Conservation (phyloP, 768 basidiomycete species). For the Boletus pseudo-olivaceus region DNA sequence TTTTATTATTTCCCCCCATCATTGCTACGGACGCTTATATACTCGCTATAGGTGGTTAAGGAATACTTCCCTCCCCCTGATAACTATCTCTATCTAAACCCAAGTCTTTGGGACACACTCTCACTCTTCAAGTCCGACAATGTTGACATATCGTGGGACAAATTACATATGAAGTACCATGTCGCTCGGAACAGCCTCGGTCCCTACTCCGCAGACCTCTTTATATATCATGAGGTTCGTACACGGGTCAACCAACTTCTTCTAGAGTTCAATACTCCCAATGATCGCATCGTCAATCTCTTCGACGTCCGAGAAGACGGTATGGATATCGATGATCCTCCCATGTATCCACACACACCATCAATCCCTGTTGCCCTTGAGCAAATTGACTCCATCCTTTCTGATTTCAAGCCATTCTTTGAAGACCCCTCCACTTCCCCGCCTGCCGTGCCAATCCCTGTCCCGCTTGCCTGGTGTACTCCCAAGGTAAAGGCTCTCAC, state of each 20-base stretch:
- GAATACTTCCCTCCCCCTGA: slow-evolving; percentile 52
- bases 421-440: slow-evolving; percentile 27
- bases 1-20: neutral
- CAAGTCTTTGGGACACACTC: slow-evolving; percentile 53
- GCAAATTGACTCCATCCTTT: slow-evolving; percentile 49
- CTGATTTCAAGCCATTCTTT: slow-evolving; percentile 40
- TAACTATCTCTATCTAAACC: slow-evolving; percentile 54
- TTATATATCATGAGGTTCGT: slow-evolving; percentile 58
- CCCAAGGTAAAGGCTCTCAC: slow-evolving; percentile 68
- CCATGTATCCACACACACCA: slow-evolving; percentile 13
- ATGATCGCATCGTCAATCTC: slow-evolving; percentile 15
- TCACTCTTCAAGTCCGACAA: slow-evolving; percentile 35
- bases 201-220: slow-evolving; percentile 72
- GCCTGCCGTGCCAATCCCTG: slow-evolving; percentile 35
- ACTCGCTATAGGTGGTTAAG: slow-evolving; percentile 46
- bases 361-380: slow-evolving; percentile 40
- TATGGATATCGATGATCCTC: slow-evolving; percentile 30
- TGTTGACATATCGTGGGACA: slow-evolving; percentile 52
- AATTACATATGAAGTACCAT: slow-evolving; percentile 59
- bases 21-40: slow-evolving; percentile 1
- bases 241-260: slow-evolving; percentile 44
- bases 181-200: slow-evolving; percentile 63
- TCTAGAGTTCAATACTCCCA: slow-evolving; percentile 23
- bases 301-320: slow-evolving; percentile 16
- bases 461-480: slow-evolving; percentile 63